These are phyloP conservation scores for Ophiostoma australiae DNA, from an alignment of 2,329 filamentous ascomycete species.

Conservation along the genomic window DNA sequence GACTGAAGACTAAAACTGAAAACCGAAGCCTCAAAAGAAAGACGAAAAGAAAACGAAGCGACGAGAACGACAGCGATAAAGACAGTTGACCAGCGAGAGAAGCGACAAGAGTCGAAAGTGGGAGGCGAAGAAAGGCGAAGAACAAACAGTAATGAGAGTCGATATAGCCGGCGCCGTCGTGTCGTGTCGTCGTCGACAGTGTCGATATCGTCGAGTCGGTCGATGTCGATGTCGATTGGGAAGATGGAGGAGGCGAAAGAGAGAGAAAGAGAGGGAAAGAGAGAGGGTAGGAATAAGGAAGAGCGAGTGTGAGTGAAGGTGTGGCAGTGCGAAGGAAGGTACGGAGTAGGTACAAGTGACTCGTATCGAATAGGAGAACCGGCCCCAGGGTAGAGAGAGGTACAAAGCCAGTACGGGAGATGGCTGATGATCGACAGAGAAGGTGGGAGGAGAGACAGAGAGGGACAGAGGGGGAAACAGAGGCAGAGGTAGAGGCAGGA, in stretches of 20 bases:
- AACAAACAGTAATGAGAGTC: not conserved
- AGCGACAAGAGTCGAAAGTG: not conserved
- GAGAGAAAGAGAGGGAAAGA: not conserved
- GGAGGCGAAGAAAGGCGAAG: too few species aligned
- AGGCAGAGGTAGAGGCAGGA: not conserved
- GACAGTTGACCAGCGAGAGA: not conserved
- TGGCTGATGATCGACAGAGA: conserved; percentile 7
- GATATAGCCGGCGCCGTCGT: not conserved
- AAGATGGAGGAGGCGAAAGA: not conserved
- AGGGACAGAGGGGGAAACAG: not conserved
- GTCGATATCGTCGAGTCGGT: conserved; percentile 13
- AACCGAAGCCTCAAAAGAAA: not conserved
- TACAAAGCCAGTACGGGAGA: not conserved
- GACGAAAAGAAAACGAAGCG: not conserved
- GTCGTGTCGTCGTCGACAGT: conserved; percentile 8
- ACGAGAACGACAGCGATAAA: not conserved
- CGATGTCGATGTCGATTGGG: conserved; percentile 13
- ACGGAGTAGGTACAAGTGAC: not conserved
- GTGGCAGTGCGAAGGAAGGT: not conserved
- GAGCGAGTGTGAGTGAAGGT: not conserved
- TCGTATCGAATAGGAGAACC: conserved; percentile 3
- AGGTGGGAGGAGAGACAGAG: not conserved
- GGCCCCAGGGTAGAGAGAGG: not conserved
- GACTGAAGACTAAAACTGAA: not conserved
- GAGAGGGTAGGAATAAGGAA: not conserved